A percentile compares a stretch with the other conserved stretches of the same genome.
These are phyloP conservation scores for Gautieria morchelliformis DNA, from an alignment of 768 basidiomycete genomes.

Conservation along the genomic window DNA sequence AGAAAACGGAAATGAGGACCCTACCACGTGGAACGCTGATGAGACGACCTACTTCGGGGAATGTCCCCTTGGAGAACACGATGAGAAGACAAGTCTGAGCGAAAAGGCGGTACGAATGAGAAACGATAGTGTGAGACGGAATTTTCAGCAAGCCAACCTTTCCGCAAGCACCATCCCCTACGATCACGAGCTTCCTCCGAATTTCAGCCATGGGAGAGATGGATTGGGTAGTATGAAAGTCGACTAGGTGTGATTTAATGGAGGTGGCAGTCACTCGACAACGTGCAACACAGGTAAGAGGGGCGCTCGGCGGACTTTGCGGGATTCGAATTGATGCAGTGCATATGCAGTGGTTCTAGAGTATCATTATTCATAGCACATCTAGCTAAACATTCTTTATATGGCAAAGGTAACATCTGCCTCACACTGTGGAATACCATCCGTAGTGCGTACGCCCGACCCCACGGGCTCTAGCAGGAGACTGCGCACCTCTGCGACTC, in stretches of 20 bases:
- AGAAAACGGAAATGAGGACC: neutral
- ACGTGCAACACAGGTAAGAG: neutral
- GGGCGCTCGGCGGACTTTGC: neutral
- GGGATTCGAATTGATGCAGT: no score
- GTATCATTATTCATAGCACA: no score
- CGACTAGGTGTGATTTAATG: neutral
- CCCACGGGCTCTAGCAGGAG: no score
- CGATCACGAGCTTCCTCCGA: conserved; percentile 97
- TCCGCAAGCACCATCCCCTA: conserved; percentile 96
- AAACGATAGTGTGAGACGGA: neutral
- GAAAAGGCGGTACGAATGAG: neutral
- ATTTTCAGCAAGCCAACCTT: conserved; percentile 42
- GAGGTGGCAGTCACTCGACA: conserved; percentile 1
- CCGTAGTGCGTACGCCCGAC: no score
- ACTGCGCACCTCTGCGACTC: neutral
- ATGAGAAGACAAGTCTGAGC: conserved; percentile 83
- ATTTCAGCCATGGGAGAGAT: conserved; percentile 76
- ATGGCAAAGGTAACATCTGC: no score
- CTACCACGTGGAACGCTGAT: conserved; percentile 1
- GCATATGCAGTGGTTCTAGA: no score
- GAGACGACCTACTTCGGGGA: conserved; percentile 64
- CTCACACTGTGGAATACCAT: no score
- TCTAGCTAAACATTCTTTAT: no score
- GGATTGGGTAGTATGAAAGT: neutral
- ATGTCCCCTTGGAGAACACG: conserved; percentile 93